Evolutionary conservation across 2,329 filamentous ascomycete species (phyloP).

Genomic region (Cercospora sp.): DNA sequence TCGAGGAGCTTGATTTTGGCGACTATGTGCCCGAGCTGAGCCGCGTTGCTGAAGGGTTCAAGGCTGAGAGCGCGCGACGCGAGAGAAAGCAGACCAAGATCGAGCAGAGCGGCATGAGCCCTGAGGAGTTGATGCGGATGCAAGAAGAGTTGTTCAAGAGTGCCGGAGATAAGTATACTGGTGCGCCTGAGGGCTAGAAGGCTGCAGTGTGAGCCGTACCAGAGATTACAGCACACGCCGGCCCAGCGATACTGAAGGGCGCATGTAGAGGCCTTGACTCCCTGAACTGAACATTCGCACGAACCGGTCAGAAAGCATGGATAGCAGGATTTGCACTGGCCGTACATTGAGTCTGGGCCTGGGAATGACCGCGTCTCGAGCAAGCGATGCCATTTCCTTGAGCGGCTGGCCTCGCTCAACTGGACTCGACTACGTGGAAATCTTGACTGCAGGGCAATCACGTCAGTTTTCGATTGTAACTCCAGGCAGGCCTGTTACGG

Average conservation of each 20-base stretch:
- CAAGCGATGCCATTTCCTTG: neutral
- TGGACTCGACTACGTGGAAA: too few relatives aligned
- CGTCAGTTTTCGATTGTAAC: too few relatives aligned
- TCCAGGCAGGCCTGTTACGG: neutral
- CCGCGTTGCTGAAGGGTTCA: slow-evolving; percentile 86
- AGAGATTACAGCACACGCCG: neutral
- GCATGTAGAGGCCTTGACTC: neutral
- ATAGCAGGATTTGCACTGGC: neutral
- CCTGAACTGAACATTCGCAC: neutral
- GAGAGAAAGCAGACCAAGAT: slow-evolving; percentile 98
- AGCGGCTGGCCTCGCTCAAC: too few relatives aligned
- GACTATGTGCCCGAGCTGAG: slow-evolving; percentile 89
- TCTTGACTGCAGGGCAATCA: too few relatives aligned
- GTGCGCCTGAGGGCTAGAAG: slow-evolving; percentile 17
- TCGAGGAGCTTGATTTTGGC: slow-evolving; percentile 87
- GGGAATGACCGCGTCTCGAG: neutral
- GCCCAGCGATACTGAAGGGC: neutral
- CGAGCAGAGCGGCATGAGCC: slow-evolving; percentile 85
- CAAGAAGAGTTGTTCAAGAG: slow-evolving; percentile 90
- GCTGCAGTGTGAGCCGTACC: neutral
- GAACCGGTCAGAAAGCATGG: neutral
- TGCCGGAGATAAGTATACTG: slow-evolving; percentile 70
- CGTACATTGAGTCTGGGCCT: neutral
- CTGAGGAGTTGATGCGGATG: slow-evolving; percentile 83
- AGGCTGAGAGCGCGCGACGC: slow-evolving; percentile 51